A percentile compares a stretch with the other conserved stretches of the same genome.
Conservation (phyloP, 2,329 filamentous ascomycete genomes). For the Grosmannia clavigera region DNA sequence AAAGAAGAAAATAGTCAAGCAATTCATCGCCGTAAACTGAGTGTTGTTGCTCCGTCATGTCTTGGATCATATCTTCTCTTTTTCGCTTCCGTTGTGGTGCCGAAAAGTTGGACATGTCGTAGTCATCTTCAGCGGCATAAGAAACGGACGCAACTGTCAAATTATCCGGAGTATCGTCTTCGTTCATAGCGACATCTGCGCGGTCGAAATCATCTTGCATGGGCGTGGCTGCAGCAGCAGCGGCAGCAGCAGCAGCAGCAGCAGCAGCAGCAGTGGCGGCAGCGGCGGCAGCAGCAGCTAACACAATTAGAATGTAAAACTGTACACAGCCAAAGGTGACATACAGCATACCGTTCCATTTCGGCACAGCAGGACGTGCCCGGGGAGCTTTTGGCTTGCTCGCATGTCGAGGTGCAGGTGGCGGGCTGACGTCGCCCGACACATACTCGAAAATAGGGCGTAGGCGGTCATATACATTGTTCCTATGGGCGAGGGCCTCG, state of each 20-base stretch:
- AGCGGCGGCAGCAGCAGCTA: neutral
- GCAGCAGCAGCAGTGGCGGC: neutral
- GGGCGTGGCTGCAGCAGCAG: constrained; percentile 18
- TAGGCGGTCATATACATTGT: constrained; percentile 74
- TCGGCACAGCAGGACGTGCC: constrained; percentile 46
- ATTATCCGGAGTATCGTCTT: constrained; percentile 75
- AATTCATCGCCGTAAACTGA: constrained; percentile 85
- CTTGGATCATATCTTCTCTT: constrained; percentile 50
- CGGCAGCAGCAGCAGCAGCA: neutral
- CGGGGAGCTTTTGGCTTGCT: constrained; percentile 73
- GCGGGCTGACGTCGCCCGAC: constrained; percentile 75
- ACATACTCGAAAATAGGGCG: constrained; percentile 81
- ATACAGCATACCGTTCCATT: constrained; percentile 35
- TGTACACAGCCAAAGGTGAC: neutral
- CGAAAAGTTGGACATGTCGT: constrained; percentile 53
- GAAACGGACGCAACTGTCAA: constrained; percentile 73
- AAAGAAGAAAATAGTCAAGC: constrained; percentile 88
- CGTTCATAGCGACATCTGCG: constrained; percentile 49
- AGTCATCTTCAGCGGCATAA: constrained; percentile 69
- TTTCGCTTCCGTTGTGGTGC: constrained; percentile 65
- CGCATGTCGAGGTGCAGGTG: constrained; percentile 84
- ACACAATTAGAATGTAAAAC: too few species aligned
- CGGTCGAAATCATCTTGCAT: constrained; percentile 53
- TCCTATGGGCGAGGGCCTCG: constrained; percentile 70
- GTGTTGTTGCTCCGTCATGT: constrained; percentile 68